Percentiles rank a stretch among this genome's conserved stretches.
Evolutionary conservation across 352 stramenopile species (phyloP).

Genomic region (Pythium aquatile): DNA sequence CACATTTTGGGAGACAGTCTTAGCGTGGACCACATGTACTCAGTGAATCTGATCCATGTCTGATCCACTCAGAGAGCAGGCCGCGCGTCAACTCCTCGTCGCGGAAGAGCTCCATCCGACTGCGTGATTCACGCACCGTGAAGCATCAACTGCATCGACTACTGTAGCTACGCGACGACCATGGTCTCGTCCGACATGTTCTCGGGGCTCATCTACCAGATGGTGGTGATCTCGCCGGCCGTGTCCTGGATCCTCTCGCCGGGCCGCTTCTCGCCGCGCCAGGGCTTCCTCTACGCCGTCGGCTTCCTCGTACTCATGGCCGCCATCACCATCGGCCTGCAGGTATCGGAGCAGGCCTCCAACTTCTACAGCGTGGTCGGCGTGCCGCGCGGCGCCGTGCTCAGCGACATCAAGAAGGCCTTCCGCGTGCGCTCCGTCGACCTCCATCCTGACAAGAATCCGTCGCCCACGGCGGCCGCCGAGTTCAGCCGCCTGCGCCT

Average conservation of each 20-base stretch:
- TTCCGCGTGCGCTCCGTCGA: conserved; percentile 94
- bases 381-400: conserved; percentile 86
- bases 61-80: conserved; percentile 6
- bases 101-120: not conserved
- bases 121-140: not conserved
- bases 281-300: conserved; percentile 94
- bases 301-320: conserved; percentile 91
- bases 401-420: conserved; percentile 95
- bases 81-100: conserved; percentile 16
- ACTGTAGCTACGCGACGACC: not conserved
- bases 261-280: conserved; percentile 91
- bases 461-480: conserved; percentile 85
- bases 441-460: conserved; percentile 97
- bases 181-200: conserved; percentile 55
- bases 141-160: not conserved
- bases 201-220: conserved; percentile 65
- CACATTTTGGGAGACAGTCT: not conserved
- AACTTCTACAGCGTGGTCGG: conserved; percentile 96
- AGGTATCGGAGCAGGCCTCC: conserved; percentile 87
- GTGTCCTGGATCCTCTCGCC: conserved; percentile 96
- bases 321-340: conserved; percentile 89
- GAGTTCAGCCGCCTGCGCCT: conserved; percentile 94
- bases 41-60: not conserved
- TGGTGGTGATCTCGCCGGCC: conserved; percentile 81
- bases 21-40: not conserved